Base-by-base conservation (phyloP, 2,329 filamentous ascomycete genomes). In the Rutstroemia sp. region DNA sequence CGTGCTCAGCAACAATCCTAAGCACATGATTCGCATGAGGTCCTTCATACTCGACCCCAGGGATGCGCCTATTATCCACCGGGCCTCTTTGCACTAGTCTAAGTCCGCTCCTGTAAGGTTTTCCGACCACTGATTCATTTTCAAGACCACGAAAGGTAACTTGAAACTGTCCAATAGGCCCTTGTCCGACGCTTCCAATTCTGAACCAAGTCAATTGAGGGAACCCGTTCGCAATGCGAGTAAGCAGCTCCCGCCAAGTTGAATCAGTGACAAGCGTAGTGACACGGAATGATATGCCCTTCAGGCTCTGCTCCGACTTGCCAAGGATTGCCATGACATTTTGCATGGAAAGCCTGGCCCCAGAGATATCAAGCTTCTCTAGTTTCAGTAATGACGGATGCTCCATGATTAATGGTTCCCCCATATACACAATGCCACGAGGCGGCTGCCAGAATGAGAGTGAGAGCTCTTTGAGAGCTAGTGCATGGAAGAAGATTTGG, bases 301-400 rank as follows among this genome's bases (percentile, higher is more conserved):
- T 56, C 49, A 52, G 41, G 41, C 48, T 56, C 54, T 95, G 58
- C 95, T 95, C 71, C 90, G 90, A 30, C 89, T 95, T 72, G 90
- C 90, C 23, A 91, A 90, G 73, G 79, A 81, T 56, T 87, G 85
- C 56, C 91, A 87, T 67, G 88, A 92, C 74, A 87, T 83, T 87
- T 56, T 49, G 25, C 8, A 47, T 39, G n/a, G 54, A 41, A 45
- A 52, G 48, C 30, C 9, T 19, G 45, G 42, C n/a, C 9, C 7
- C 14, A 42, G 18, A 41, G 54, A 56, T 10, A 41, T 52, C 49
- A n/a, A 56, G 39, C 54, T 37, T 49, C 46, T 49, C 46, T 34
- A 37, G 46, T 49, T 49, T 34, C 9, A 25, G 27, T 19, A 34
- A 47, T 27, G 47, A 12, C 39, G 39, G 49, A 44, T 56, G 51